Conservation (phyloP, 2,329 filamentous ascomycete genomes). For the Colletotrichum graminicola region DNA sequence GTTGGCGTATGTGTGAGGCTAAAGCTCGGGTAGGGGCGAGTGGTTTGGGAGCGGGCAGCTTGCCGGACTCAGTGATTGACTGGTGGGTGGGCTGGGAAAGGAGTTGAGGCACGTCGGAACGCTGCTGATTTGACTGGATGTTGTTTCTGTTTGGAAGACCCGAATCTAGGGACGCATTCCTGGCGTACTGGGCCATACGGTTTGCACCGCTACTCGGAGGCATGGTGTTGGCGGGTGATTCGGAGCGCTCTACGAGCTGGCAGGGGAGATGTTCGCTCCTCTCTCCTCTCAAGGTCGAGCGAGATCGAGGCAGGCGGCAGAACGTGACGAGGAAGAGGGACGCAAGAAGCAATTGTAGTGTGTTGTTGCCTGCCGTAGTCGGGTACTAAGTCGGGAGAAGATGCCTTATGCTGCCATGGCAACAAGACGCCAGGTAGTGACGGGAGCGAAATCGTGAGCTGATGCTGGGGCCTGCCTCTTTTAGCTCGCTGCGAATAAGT, state of each 20-base stretch:
- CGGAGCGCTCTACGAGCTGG: not conserved
- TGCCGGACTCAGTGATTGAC: slow-evolving; percentile 51
- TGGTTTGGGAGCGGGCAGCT: slow-evolving; percentile 52
- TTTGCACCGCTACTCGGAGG: slow-evolving; percentile 34
- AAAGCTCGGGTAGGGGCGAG: slow-evolving; percentile 46
- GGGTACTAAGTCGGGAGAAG: not conserved
- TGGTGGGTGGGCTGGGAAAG: slow-evolving; percentile 45
- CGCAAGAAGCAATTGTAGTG: not conserved
- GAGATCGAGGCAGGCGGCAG: not conserved
- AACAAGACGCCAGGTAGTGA: not conserved
- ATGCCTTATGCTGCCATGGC: slow-evolving; percentile 8
- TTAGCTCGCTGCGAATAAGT: not conserved
- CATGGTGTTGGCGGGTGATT: slow-evolving; percentile 29
- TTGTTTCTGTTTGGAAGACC: slow-evolving; percentile 6
- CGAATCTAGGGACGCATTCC: slow-evolving; percentile 32
- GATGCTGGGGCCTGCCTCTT: not conserved
- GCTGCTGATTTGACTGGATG: slow-evolving; percentile 14
- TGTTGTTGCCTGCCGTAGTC: not conserved
- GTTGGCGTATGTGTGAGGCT: slow-evolving; percentile 46
- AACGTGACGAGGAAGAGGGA: not conserved
- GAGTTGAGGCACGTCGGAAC: not conserved
- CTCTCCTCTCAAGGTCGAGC: not conserved
- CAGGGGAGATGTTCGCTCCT: not conserved
- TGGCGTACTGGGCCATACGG: slow-evolving; percentile 41
- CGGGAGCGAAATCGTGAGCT: not conserved